Evolutionary conservation across 2,329 filamentous ascomycete species (phyloP).

Genomic region (Neurospora crassa): DNA sequence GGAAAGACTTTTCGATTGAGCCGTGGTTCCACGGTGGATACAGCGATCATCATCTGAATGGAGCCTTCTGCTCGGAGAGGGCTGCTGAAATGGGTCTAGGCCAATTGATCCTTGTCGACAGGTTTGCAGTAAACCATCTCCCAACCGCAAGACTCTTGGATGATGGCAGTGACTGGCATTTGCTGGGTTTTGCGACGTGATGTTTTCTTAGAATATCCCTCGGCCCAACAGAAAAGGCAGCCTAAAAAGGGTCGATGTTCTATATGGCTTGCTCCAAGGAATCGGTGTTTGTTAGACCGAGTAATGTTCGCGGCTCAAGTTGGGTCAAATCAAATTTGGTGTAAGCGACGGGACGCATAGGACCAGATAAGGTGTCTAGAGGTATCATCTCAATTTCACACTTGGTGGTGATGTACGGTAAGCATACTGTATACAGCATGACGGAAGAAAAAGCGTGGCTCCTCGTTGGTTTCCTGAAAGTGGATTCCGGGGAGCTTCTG

Average conservation of each 20-base stretch:
- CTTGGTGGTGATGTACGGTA: not conserved
- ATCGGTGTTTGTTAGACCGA: not conserved
- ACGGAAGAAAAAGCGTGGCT: not conserved
- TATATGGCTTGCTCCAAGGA: not conserved
- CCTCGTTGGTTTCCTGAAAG: not conserved
- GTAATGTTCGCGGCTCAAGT: not conserved
- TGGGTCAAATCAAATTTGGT: not conserved
- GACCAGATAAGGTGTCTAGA: not conserved
- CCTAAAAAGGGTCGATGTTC: not conserved
- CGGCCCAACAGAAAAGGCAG: not conserved
- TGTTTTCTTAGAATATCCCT: not conserved
- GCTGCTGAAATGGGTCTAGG: conserved; percentile 28
- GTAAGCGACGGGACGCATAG: not conserved
- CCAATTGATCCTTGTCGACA: conserved; percentile 11
- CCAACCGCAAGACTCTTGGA: conserved; percentile 1
- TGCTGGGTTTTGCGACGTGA: not conserved
- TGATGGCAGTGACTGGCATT: not conserved
- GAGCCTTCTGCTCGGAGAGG: conserved; percentile 27
- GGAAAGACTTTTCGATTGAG: conserved; percentile 26
- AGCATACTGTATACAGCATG: not conserved
- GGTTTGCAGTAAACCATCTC: conserved; percentile 12
- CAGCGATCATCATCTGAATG: conserved; percentile 27
- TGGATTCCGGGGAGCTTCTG: not conserved
- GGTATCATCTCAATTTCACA: not conserved
- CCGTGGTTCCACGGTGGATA: conserved; percentile 23